Evolutionary conservation across 768 basidiomycete genomes (phyloP), one percentile per base, ranked within the genome.

Genomic region (Suillus bovinus): DNA sequence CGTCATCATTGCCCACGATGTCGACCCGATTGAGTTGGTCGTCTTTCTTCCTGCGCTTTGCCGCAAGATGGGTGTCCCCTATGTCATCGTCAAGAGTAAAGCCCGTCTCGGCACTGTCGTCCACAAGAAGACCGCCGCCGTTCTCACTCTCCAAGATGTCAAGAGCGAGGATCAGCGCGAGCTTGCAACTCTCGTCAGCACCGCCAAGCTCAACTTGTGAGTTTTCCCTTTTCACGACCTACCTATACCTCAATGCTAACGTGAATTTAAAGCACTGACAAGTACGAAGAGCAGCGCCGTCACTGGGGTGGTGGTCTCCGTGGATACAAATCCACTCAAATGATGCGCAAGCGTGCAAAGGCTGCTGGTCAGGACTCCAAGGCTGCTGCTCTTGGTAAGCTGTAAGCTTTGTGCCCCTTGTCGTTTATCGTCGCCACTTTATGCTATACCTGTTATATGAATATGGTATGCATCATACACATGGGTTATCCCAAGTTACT

Each of bases 21-120:
- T 99, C 64, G 96, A 99, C 84, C 96, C 96, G 46, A 97, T 99
- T 67, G 96, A 99, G 81, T 90, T 99, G 71, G 96, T 99, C 67
- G 87, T 99, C 79, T 99, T 93, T 89, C 85, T 99, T 63, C 96
- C 96, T 61, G 95, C 96, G 60, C 89, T 98, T 64, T 99, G 96
- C 83, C 90, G 94, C 79, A 98, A 99, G 88, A 98, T 98, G 96
- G 96, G 96, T 77, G 91, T 98, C 38, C 96, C 96, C 44, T 98
- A 99, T 80, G 93, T 95, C 67, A 97, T 99, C 68, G 95, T 96
- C 70, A 98, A 98, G 83, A 91, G 92, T 80, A 98, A 98, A 81
- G 94, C 96, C 61, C 93, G 96, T 75, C 93, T 99, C 72, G 96
- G 96, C 69, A 94, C 96, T 8, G 94, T 98, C 65, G 94, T 96